A percentile compares a stretch with the other conserved stretches of the same genome.
Evolutionary conservation across 148 eudicot species (phyloP).

Genomic region (Salicornia ramosissima): DNA sequence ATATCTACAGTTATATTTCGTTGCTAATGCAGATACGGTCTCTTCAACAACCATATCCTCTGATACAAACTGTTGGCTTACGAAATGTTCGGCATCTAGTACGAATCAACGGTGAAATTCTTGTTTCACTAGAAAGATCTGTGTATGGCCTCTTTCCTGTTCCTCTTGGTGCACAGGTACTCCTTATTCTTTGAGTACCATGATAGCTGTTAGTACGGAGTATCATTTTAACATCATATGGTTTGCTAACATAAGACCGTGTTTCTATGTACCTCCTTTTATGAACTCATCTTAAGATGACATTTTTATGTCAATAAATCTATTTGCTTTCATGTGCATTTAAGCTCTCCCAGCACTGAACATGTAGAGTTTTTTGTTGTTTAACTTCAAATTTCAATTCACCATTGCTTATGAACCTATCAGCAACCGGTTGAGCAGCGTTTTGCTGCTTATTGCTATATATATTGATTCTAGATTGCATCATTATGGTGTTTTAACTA

Average conservation of each 20-base stretch:
- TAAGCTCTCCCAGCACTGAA: neutral
- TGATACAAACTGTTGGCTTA: constrained; percentile 89
- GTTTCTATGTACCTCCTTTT: neutral
- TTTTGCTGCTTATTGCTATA: too few relatives aligned
- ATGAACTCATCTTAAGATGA: neutral
- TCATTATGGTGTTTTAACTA: too few relatives aligned
- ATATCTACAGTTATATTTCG: constrained; percentile 12
- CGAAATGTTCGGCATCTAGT: constrained; percentile 70
- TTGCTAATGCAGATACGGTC: constrained; percentile 77
- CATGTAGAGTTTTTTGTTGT: neutral
- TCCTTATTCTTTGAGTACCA: constrained; percentile 7
- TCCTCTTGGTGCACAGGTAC: constrained; percentile 99
- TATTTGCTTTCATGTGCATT: neutral
- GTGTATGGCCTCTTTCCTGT: constrained; percentile 86
- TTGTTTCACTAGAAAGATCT: constrained; percentile 76
- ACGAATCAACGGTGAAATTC: constrained; percentile 47
- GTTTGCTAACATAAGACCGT: neutral
- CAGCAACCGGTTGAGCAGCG: too few relatives aligned
- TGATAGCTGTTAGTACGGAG: neutral
- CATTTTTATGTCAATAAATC: neutral
- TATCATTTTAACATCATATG: neutral
- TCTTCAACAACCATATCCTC: constrained; percentile 84
- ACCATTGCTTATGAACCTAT: neutral
- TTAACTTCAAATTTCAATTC: neutral
- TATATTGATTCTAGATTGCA: too few relatives aligned